These are phyloP conservation scores for Fusarium sp. DNA, from an alignment of 2,329 filamentous ascomycete genomes.

Conservation along the genomic window DNA sequence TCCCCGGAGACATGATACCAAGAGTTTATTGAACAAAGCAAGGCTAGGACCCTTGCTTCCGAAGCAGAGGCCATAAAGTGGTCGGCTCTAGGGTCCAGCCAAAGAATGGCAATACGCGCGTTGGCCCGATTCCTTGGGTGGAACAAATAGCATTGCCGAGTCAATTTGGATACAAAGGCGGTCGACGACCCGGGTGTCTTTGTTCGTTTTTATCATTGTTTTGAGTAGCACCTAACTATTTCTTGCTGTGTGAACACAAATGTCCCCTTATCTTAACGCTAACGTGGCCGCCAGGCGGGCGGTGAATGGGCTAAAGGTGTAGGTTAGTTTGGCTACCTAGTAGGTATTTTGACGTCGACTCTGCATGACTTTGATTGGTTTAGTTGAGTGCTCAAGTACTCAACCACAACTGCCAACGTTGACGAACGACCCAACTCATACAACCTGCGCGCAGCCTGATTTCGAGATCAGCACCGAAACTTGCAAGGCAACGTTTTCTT, in stretches of 20 bases:
- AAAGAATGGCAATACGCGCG: conserved; percentile 10
- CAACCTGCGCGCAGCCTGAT: conserved; percentile 34
- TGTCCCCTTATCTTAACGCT: too few species aligned
- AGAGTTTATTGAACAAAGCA: conserved; percentile 9
- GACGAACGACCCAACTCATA: conserved; percentile 34
- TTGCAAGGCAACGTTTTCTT: conserved; percentile 1
- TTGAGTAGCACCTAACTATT: neutral
- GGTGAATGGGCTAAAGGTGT: conserved; percentile 39
- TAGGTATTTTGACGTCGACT: conserved; percentile 39
- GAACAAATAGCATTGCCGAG: conserved; percentile 6
- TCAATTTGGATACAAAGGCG: conserved; percentile 1
- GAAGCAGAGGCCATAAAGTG: conserved; percentile 8
- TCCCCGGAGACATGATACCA: conserved; percentile 12
- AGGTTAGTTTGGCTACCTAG: conserved; percentile 32
- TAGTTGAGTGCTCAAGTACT: conserved; percentile 33
- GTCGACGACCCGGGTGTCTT: neutral
- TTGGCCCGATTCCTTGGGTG: conserved; percentile 6
- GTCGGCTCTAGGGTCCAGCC: neutral
- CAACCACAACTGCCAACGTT: conserved; percentile 34
- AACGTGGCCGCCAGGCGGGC: conserved; percentile 31
- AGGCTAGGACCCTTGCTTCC: conserved; percentile 27
- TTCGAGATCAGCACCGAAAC: conserved; percentile 18
- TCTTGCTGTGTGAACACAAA: too few species aligned
- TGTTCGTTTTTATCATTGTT: neutral
- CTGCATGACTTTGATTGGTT: conserved; percentile 41